Conservation (phyloP, 768 basidiomycete genomes). For the Dendrothele bispora region DNA sequence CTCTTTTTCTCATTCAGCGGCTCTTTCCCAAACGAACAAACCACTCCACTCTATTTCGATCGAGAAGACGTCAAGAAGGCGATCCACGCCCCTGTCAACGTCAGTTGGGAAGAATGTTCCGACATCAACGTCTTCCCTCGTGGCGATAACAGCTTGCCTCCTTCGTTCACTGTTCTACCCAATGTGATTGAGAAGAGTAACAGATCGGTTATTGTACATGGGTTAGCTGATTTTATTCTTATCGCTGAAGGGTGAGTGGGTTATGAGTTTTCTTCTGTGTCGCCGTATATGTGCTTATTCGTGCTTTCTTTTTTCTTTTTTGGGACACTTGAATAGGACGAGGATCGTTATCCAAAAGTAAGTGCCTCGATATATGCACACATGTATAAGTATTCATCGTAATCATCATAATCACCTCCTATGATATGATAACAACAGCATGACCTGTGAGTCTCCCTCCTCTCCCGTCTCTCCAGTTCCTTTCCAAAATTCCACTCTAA, state of each 20-base stretch:
- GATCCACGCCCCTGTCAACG: slow-evolving; percentile 66
- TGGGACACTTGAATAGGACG: slow-evolving; percentile 31
- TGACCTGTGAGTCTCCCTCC: slow-evolving; percentile 36
- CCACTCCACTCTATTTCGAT: slow-evolving; percentile 69
- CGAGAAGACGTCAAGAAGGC: slow-evolving; percentile 64
- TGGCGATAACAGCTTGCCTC: slow-evolving; percentile 61
- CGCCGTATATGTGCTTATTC: neutral
- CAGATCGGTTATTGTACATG: slow-evolving; percentile 68
- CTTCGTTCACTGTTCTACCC: slow-evolving; percentile 65
- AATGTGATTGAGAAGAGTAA: slow-evolving; percentile 76
- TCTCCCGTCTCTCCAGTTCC: neutral
- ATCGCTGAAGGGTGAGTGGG: slow-evolving; percentile 68
- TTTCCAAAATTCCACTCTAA: neutral
- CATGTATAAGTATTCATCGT: neutral
- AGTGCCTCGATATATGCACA: too few species aligned
- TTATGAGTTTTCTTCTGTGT: neutral
- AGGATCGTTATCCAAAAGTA: slow-evolving; percentile 68
- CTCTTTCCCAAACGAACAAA: slow-evolving; percentile 52
- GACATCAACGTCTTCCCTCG: slow-evolving; percentile 57
- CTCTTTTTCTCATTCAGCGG: slow-evolving; percentile 49
- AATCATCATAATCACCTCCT: neutral
- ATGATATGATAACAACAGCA: slow-evolving; percentile 24
- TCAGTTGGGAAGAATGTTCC: slow-evolving; percentile 66
- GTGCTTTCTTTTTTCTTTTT: neutral
- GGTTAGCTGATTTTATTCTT: slow-evolving; percentile 69